Conservation (phyloP, 306 rosid genomes). For the Gastrolobium bilobum region DNA sequence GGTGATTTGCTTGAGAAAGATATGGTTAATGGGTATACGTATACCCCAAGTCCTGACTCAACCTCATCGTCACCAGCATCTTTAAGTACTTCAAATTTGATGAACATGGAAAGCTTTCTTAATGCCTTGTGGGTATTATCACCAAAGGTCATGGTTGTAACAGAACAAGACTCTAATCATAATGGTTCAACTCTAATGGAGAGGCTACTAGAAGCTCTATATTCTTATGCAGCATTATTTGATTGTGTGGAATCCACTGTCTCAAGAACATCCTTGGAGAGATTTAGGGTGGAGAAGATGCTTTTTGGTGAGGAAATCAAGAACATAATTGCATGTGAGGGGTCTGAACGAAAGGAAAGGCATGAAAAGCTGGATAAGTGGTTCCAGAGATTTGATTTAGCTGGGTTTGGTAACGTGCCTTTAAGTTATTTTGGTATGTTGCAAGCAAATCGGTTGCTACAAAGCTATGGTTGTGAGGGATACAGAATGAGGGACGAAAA, state of each 20-base stretch:
- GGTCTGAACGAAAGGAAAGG: slow-evolving; percentile 69
- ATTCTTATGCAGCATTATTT: slow-evolving; percentile 73
- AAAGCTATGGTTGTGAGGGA: slow-evolving; percentile 71
- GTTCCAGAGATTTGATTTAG: slow-evolving; percentile 66
- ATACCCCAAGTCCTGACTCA: slow-evolving; percentile 70
- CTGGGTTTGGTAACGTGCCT: slow-evolving; percentile 62
- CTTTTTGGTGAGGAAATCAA: slow-evolving; percentile 78
- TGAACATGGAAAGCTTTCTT: slow-evolving; percentile 64
- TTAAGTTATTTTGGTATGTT: slow-evolving; percentile 72
- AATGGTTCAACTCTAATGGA: slow-evolving; percentile 77
- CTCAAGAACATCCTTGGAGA: slow-evolving; percentile 69
- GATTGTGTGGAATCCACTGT: slow-evolving; percentile 74
- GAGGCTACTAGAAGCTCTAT: slow-evolving; percentile 71
- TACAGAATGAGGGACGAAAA: slow-evolving; percentile 73
- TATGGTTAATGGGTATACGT: slow-evolving; percentile 54
- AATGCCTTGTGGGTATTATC: slow-evolving; percentile 71
- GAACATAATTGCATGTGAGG: slow-evolving; percentile 78
- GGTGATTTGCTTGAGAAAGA: slow-evolving; percentile 71
- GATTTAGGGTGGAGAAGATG: slow-evolving; percentile 80
- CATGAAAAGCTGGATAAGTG: slow-evolving; percentile 78
- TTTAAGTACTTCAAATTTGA: slow-evolving; percentile 33
- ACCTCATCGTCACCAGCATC: slow-evolving; percentile 64
- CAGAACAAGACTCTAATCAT: slow-evolving; percentile 76
- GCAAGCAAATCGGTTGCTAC: slow-evolving; percentile 66
- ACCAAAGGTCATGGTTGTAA: slow-evolving; percentile 70